Percentiles rank a stretch among this genome's conserved stretches.
These are phyloP conservation scores for Ilex asprella DNA, from an alignment of 257 asterid species.

Conservation along the genomic window DNA sequence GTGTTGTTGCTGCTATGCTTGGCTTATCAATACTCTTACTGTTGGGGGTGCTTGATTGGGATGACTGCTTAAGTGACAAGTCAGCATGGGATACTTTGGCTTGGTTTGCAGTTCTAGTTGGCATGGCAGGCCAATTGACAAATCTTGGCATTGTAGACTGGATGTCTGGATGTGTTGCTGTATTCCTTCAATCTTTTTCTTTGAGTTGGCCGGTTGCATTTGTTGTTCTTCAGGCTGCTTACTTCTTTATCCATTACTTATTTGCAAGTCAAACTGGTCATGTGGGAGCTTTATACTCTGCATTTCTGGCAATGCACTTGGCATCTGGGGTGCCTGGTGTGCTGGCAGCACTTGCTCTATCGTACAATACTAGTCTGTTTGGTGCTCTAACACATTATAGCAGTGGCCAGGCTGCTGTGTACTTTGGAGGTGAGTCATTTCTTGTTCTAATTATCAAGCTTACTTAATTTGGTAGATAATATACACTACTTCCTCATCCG, in stretches of 20 bases:
- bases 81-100: conserved; percentile 98
- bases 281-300: conserved; percentile 90
- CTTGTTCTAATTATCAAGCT: background rate
- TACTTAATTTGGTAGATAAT: background rate
- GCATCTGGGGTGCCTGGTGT: conserved; percentile 90
- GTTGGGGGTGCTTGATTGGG: conserved; percentile 83
- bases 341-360: conserved; percentile 76
- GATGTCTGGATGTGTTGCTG: conserved; percentile 84
- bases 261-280: conserved; percentile 97
- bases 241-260: conserved; percentile 84
- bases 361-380: conserved; percentile 81
- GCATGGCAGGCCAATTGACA: conserved; percentile 96
- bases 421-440: conserved; percentile 67
- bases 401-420: conserved; percentile 97
- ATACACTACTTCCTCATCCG: too few species aligned
- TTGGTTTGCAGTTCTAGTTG: conserved; percentile 96
- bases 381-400: conserved; percentile 97
- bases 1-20: conserved; percentile 97
- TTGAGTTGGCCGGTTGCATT: conserved; percentile 95
- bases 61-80: conserved; percentile 87
- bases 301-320: conserved; percentile 91
- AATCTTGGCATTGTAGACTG: conserved; percentile 77
- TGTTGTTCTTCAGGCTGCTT: conserved; percentile 77
- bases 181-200: conserved; percentile 54
- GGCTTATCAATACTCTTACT: conserved; percentile 77